Percentiles rank a stretch among this genome's conserved stretches.
These are phyloP conservation scores for Astrocystis sublimbata DNA, from an alignment of 495 filamentous ascomycete species.

Conservation along the genomic window DNA sequence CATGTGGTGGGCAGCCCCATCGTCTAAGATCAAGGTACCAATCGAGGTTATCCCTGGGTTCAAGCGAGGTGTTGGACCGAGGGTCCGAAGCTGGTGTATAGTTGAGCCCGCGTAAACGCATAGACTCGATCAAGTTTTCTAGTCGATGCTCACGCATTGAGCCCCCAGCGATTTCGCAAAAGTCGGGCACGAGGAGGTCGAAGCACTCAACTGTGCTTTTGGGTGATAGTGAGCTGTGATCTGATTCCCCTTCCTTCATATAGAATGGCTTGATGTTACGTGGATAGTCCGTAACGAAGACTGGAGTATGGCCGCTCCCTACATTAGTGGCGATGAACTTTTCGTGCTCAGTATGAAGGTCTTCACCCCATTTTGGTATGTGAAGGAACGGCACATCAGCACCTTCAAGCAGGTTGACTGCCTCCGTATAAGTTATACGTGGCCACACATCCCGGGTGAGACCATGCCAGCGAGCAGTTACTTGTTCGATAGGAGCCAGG, in stretches of 20 bases:
- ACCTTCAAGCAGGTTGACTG: slow-evolving; percentile 66
- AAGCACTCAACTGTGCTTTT: slow-evolving; percentile 83
- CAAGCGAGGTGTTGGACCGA: slow-evolving; percentile 11
- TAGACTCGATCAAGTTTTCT: slow-evolving; percentile 66
- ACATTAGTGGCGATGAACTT: slow-evolving; percentile 76
- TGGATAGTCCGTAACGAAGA: slow-evolving; percentile 95
- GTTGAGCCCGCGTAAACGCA: slow-evolving; percentile 60
- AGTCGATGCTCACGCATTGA: slow-evolving; percentile 91
- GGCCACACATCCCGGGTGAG: slow-evolving; percentile 67
- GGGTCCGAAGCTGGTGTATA: slow-evolving; percentile 9
- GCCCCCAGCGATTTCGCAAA: slow-evolving; percentile 88
- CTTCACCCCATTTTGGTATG: slow-evolving; percentile 66
- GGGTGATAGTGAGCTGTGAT: slow-evolving; percentile 18
- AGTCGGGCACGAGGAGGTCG: slow-evolving; percentile 86
- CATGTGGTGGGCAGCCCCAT: slow-evolving; percentile 94
- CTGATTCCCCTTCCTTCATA: slow-evolving; percentile 56
- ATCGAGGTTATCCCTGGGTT: slow-evolving; percentile 57
- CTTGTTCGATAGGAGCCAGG: slow-evolving; percentile 40
- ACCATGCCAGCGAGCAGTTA: slow-evolving; percentile 70
- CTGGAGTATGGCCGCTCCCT: slow-evolving; percentile 58
- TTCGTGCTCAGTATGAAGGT: slow-evolving; percentile 90
- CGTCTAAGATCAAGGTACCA: slow-evolving; percentile 96
- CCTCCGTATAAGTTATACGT: slow-evolving; percentile 81
- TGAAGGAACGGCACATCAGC: slow-evolving; percentile 66
- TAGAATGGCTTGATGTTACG: slow-evolving; percentile 90